Evolutionary conservation across 1,284 basidiomycete species (phyloP).

Genomic region (Ceratobasidium sp.): DNA sequence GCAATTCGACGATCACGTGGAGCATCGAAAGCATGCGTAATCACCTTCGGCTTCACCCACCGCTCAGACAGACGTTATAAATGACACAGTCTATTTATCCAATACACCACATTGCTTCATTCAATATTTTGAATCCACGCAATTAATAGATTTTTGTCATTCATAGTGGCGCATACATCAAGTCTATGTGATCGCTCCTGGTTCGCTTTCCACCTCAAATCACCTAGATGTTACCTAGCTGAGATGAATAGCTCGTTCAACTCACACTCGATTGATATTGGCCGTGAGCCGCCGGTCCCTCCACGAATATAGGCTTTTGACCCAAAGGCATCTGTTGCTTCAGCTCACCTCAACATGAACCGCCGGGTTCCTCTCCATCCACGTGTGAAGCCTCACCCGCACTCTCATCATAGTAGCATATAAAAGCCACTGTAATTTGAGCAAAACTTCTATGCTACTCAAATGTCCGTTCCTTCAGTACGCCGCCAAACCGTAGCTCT

Average conservation of each 20-base stretch:
- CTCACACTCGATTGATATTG: no score
- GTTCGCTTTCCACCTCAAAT: no score
- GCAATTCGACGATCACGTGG: slow-evolving; percentile 1
- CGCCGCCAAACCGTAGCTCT: neutral
- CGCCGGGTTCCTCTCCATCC: slow-evolving; percentile 4
- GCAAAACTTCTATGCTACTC: neutral
- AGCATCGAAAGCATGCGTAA: neutral
- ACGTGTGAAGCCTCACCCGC: slow-evolving; percentile 7
- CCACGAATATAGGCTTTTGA: neutral
- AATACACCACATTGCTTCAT: no score
- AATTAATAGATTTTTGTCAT: no score
- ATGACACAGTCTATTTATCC: neutral
- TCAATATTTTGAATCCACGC: no score
- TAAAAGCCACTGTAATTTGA: neutral
- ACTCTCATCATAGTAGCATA: neutral
- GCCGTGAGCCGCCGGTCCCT: neutral
- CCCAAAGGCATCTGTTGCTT: neutral
- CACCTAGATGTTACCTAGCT: no score
- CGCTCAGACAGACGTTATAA: neutral
- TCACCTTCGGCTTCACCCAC: neutral
- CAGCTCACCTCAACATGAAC: slow-evolving; percentile 17
- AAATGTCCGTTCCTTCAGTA: slow-evolving; percentile 13
- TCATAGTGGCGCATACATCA: slow-evolving; percentile 1
- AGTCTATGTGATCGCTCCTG: neutral
- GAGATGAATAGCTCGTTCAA: no score